phyloP scores from a whole-genome alignment of 2,329 filamentous ascomycete genomes.

The Alternaria longipes region DNA sequence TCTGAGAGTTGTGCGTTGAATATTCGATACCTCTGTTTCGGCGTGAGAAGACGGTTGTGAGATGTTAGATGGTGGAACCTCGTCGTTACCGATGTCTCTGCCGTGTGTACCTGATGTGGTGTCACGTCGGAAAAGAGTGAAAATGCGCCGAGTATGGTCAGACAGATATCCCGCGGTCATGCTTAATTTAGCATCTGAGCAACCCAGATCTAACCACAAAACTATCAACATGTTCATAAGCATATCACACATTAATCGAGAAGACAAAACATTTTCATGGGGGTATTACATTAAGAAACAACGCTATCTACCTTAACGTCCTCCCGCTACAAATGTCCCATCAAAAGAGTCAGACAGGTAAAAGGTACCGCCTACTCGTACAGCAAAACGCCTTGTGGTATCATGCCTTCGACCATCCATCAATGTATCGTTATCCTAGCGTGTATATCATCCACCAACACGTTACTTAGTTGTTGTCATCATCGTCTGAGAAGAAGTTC shows the following conservation, averaged over 20 bases:
- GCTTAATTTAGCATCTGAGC: background rate
- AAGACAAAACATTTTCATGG: background rate
- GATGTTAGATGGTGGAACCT: background rate
- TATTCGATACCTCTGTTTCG: background rate
- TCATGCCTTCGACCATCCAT: constrained; percentile 24
- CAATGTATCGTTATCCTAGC: constrained; percentile 18
- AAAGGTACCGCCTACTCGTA: constrained; percentile 8
- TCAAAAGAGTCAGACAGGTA: constrained; percentile 9
- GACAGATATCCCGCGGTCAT: background rate
- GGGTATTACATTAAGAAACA: constrained; percentile 25
- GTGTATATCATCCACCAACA: constrained; percentile 10
- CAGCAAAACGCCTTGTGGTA: constrained; percentile 32
- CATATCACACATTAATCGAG: background rate
- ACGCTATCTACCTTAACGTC: constrained; percentile 17
- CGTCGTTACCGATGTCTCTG: background rate
- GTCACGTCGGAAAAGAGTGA: constrained; percentile 1
- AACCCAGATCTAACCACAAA: background rate
- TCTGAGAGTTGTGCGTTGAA: constrained; percentile 15
- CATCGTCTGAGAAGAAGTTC: constrained; percentile 84
- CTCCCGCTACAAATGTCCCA: constrained; percentile 8
- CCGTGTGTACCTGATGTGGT: constrained; percentile 3
- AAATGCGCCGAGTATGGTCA: background rate
- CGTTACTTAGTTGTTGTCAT: constrained; percentile 40
- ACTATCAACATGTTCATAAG: background rate
- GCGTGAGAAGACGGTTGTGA: background rate